Evolutionary conservation across 345 rosid genomes (phyloP), one percentile per base, ranked within the genome.

Genomic region (Melastoma malabathricum): DNA sequence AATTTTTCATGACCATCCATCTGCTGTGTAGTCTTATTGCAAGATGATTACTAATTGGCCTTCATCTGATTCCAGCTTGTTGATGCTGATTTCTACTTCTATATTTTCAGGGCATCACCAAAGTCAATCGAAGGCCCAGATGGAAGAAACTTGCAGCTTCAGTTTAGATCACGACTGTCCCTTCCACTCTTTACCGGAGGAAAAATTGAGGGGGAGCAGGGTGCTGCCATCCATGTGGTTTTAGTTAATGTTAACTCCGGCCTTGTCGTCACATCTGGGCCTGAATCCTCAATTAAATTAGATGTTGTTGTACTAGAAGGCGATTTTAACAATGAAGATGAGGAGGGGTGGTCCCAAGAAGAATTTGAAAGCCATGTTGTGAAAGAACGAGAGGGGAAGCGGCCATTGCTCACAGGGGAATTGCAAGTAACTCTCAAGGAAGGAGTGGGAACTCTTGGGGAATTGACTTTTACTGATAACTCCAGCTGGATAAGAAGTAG

Each of bases 401-500:
- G 88, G 41, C 98, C 98, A 4, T 69, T 90, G 25, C 67, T 90
- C 59, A 90, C 89, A 0, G 96, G 98, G 58, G 96, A 86, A 17
- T 73, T 82, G 43, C 94, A 75, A 59, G 71, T 86, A 46, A 45
- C 46, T 31, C 85, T 90, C 51, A 81, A 82, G 64, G 96, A 84
- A 59, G 98, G 98, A 8, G 73, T 86, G 27, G 96, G 94, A 66
- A 86, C 82, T 52, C 70, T 90, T 17, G 96, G 96, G 29, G 89
- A 86, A 44, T 84, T 90, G 61, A 75, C 73, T 54, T 90, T 90
- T 57, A 86, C 89, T 0, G 98, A 90, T 52, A 90, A 90, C 70
- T 90, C 98, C 18, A 90, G 96, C 65, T 90, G 98, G 98, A 90
- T 86, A 47, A 74, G 96, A 63, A 83, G 98, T 79, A 68, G 96